Percentiles rank a stretch among this genome's conserved stretches.
Evolutionary conservation across 1,139 yeast genomes (phyloP).

Genomic region (Torulaspora pretoriensis): DNA sequence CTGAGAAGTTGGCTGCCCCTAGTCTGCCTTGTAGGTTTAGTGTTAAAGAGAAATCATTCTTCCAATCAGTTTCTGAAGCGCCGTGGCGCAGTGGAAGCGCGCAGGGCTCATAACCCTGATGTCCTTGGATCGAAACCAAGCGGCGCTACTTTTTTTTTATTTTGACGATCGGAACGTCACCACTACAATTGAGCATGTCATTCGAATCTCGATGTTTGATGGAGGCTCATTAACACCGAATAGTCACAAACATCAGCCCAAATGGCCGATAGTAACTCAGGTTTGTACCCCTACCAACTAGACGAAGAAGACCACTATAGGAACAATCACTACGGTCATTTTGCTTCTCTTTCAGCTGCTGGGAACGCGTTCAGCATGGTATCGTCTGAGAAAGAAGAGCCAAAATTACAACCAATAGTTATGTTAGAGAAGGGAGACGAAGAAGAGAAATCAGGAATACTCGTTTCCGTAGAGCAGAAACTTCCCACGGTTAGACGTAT

Average conservation of each 20-base stretch:
- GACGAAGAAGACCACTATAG: conserved; percentile 8
- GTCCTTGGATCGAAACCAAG: conserved; percentile 99
- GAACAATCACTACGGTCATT: conserved; percentile 3
- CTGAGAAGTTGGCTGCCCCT: too few relatives aligned
- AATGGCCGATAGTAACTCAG: conserved; percentile 3
- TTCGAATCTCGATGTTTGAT: not conserved
- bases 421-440: conserved; percentile 8
- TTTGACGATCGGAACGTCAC: not conserved
- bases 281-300: conserved; percentile 3
- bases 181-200: not conserved
- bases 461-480: not conserved
- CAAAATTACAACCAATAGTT: conserved; percentile 9
- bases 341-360: conserved; percentile 4
- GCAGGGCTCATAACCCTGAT: conserved; percentile 99
- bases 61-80: conserved; percentile 40
- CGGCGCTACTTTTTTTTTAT: conserved; percentile 63
- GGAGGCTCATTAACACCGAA: not conserved
- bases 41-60: too few relatives aligned
- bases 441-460: not conserved
- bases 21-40: too few relatives aligned
- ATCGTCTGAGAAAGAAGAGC: conserved; percentile 3
- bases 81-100: conserved; percentile 99
- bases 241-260: not conserved
- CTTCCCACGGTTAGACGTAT: conserved; percentile 20
- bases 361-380: conserved; percentile 3